phyloP scores from a whole-genome alignment of 2,329 filamentous ascomycete species.

The Tolypocladium ovalisporum region DNA sequence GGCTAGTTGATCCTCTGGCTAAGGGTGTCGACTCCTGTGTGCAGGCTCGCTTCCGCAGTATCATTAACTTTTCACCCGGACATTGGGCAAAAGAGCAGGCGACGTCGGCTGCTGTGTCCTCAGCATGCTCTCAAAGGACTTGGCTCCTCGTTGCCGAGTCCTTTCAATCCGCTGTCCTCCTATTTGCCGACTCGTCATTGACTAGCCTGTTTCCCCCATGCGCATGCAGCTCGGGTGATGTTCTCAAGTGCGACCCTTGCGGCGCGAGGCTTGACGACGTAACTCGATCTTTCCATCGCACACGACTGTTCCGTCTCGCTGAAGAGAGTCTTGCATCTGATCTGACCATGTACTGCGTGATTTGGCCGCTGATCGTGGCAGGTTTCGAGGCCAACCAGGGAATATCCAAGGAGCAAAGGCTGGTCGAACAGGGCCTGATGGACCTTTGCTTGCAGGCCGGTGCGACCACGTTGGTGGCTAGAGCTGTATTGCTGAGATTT shows the following conservation, averaged over 20 bases:
- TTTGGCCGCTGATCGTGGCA: not conserved
- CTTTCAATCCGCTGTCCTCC: slow-evolving; percentile 1
- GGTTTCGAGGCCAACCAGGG: slow-evolving; percentile 1
- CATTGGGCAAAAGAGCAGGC: slow-evolving; percentile 1
- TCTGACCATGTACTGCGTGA: not conserved
- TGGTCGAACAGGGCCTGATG: not conserved
- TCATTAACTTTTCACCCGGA: slow-evolving; percentile 1
- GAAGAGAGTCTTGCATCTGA: not conserved
- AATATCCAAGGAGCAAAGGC: not conserved
- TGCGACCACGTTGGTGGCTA: slow-evolving; percentile 1
- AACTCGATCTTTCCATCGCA: not conserved
- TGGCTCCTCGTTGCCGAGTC: not conserved
- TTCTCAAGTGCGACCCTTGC: not conserved
- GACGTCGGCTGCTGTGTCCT: not conserved
- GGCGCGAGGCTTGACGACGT: not conserved
- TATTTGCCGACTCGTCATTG: not conserved
- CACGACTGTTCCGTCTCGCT: not conserved
- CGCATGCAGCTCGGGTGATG: not conserved
- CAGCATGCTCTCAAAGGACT: not conserved
- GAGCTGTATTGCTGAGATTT: not conserved
- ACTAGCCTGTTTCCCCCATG: not conserved
- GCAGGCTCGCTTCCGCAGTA: not conserved
- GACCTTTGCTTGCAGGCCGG: not conserved
- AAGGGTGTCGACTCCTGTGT: not conserved
- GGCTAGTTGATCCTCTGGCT: not conserved